Base-by-base conservation (phyloP, 768 basidiomycete species). In the Russula earlei region DNA sequence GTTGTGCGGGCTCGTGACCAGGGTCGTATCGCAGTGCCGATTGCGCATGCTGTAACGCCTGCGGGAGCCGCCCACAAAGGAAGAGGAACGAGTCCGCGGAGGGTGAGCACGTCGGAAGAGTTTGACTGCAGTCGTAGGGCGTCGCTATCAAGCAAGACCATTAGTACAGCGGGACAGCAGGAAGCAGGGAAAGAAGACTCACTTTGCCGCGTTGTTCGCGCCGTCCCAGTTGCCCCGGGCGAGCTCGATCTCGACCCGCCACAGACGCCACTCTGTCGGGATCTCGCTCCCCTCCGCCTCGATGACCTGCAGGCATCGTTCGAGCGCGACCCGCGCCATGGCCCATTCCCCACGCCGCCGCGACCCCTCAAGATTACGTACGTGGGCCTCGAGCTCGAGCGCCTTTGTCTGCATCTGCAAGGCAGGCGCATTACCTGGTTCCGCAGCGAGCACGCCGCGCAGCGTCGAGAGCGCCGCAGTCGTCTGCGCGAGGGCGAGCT, bases 51-150 rank as follows among this genome's bases (percentile, higher is more conserved):
- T 84, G 81, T 31, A 85, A 71, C 2, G 89, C 82, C 62, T 85
- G 81, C 1, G 87, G 75, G 9, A 89, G 73, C 57, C 83, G 84
- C 3, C 82, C 84, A 5, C 74, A 74, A 31, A 90, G 73, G 74
- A 91, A 91, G 9, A 91, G n/a, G 75, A 1, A 92, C 80, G 15
- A 89, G 74, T 1, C 88, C 91, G 36, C 91, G 81, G n/a, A 84
- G 68, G 15, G 84, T 76, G 27, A 93, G 77, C 12, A 83, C 81
- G 56, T 94, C 91, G 0, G 90, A 86, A 0, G 90, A 88, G 61
- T 83, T 85, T 10, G 81, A 72, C 50, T 83, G 79, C 38, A 82
- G 64, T 55, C 89, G 82, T 42, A 91, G 72, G 6, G 87, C 85
- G 62, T 91, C 87, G 63, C 88, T 91, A 41, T 20, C 36, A 31